Evolutionary conservation across 345 rosid genomes (phyloP).

Genomic region (Abelmoschus esculentus): DNA sequence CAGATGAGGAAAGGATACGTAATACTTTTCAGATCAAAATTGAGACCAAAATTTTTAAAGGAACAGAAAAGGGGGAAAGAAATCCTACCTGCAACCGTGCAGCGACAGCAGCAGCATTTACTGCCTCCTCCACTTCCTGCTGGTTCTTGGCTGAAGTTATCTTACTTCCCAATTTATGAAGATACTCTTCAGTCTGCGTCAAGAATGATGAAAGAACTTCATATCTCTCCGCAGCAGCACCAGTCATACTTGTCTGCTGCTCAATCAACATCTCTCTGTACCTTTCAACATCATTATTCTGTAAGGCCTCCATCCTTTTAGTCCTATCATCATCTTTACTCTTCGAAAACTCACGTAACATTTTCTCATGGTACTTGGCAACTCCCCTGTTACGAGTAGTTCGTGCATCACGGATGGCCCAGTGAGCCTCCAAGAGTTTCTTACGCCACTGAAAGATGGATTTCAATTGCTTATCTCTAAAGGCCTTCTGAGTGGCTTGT

Average conservation of each 20-base stretch:
- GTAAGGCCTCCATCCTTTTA: conserved; percentile 98
- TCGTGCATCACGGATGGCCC: conserved; percentile 98
- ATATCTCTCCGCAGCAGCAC: conserved; percentile 97
- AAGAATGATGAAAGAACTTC: conserved; percentile 90
- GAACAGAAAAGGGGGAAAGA: background rate
- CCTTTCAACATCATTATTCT: conserved; percentile 98
- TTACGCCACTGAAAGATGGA: conserved; percentile 98
- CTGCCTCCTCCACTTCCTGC: conserved; percentile 99
- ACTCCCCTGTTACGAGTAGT: conserved; percentile 98
- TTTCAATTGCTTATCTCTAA: conserved; percentile 89
- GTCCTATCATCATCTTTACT: conserved; percentile 91
- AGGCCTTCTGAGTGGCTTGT: conserved; percentile 73
- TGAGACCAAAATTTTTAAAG: background rate
- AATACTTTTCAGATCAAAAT: conserved; percentile 2
- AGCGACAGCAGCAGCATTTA: conserved; percentile 85
- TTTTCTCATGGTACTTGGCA: conserved; percentile 97
- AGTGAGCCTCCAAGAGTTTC: conserved; percentile 95
- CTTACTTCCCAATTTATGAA: conserved; percentile 84
- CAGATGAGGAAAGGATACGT: background rate
- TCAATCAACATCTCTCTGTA: conserved; percentile 98
- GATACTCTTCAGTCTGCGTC: conserved; percentile 97
- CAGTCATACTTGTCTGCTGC: conserved; percentile 84
- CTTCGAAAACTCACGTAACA: conserved; percentile 92
- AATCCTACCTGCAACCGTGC: conserved; percentile 76
- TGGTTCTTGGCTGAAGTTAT: conserved; percentile 90